Base-by-base conservation (phyloP, 768 basidiomycete species). In the Collybiopsis confluens region DNA sequence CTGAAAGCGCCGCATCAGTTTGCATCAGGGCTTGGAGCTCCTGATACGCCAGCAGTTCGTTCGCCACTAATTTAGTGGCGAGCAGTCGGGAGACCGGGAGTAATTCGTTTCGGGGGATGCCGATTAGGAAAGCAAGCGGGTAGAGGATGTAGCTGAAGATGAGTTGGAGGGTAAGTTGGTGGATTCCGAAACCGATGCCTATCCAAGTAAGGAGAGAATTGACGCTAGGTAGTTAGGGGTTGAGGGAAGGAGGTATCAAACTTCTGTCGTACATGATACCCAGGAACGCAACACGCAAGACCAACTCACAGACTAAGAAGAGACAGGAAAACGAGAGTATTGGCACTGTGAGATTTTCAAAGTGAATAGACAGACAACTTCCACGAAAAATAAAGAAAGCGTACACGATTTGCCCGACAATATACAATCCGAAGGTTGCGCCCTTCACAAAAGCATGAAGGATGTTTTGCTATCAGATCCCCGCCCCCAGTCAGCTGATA, bases 201-300 rank as follows among this genome's bases (percentile, higher is more conserved):
- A 82, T 71, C 82, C 81, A 85, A 10, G 81, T 82, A 43, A 85
- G 70, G 7, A 83, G 62, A 33, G 76, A 83, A 60, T 86, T 82
- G 65, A 85, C 74, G 26, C 70, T 71, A 35, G 77, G 47, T 83
- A 76, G 5, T 81, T 80, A 46, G 85, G 67, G 58, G 85, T 75
- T 35, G 79, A 82, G 41, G 83, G 69, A 45, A 85, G 74, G 30
- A 78, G 81, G 43, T 82, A 68, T 46, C 83, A 78, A 84, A 79
- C 54, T n/a, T n/a, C n/a, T n/a, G n/a, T n/a, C n/a, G n/a, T n/a
- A n/a, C n/a, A n/a, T n/a, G n/a, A n/a, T n/a, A n/a, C n/a, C n/a
- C n/a, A n/a, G n/a, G n/a, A n/a, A n/a, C n/a, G n/a, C n/a, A n/a
- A n/a, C n/a, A n/a, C n/a, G n/a, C n/a, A n/a, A n/a, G n/a, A n/a